Evolutionary conservation across 495 filamentous ascomycete species (phyloP), one percentile per base, ranked within the genome.

Genomic region (Trichoderma asperelloides): DNA sequence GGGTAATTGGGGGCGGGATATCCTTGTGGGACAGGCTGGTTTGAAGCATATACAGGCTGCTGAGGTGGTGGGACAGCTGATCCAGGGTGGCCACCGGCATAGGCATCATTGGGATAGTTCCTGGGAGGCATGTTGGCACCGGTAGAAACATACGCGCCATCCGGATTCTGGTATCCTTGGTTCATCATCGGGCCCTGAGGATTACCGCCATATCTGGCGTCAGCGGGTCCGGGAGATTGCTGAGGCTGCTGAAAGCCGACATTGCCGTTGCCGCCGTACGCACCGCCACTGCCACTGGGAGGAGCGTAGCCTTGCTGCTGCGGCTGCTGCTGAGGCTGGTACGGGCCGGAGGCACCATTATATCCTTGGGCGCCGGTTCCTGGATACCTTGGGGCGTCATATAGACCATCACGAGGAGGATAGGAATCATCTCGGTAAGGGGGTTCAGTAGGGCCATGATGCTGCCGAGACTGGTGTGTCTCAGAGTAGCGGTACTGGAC

Each of bases 401-500:
- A 66, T 30, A 45, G 33, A 64, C 33, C 33, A 40, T 67, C 71
- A 69, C 71, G 69, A 37, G 70, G 69, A 28, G 70, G 70, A 70
- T 72, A 76, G 3, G 70, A 68, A 67, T 73, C 76, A 39, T 69
- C 68, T 66, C 62, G 70, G 55, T 69, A 62, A 65, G 68, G 68
- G 65, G 55, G 70, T 57, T 73, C 74, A 33, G 74, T 76, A n/a
- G 81, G 81, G 30, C 81, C 82, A 70, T 80, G 79, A 70, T 83
- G 79, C 63, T 85, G 81, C 57, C 82, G 76, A 62, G 76, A 75
- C 66, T 81, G 77, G 72, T 84, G 82, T 12, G 80, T 83, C 64
- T 75, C 75, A 57, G 82, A 85, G 69, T 80, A 75, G 67, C 78
- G 74, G 70, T 86, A 85, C 65, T 80, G 81, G 81, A 81, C 76